Percentiles rank a stretch among this genome's conserved stretches.
These are phyloP conservation scores for Botrytis porri DNA, from an alignment of 2,329 filamentous ascomycete species.

Conservation along the genomic window DNA sequence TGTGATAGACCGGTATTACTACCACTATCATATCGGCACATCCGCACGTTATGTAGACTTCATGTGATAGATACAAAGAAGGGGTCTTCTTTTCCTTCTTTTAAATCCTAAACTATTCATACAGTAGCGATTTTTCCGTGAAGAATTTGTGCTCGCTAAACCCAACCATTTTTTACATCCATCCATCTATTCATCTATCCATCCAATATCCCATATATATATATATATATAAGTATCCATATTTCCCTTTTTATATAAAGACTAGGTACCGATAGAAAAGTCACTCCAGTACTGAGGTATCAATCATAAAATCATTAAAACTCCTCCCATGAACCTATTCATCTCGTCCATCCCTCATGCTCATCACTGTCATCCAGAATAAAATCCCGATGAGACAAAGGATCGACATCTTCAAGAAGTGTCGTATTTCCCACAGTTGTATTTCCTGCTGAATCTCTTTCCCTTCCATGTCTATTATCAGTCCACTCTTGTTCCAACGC, in stretches of 20 bases:
- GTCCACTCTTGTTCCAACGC: constrained; percentile 9
- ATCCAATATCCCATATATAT: background rate
- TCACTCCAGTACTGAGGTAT: background rate
- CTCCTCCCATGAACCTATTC: background rate
- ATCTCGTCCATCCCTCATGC: constrained; percentile 6
- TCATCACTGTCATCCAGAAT: constrained; percentile 18
- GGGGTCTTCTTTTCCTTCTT: background rate
- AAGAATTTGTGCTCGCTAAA: background rate
- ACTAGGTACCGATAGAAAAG: background rate
- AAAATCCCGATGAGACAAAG: background rate
- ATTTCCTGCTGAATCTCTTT: background rate
- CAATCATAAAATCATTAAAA: constrained; percentile 13
- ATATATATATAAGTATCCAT: background rate
- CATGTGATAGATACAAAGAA: background rate
- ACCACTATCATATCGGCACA: background rate
- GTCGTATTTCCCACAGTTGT: background rate
- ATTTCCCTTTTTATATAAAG: background rate
- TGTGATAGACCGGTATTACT: background rate
- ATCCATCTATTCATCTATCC: background rate
- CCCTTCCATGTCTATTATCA: background rate
- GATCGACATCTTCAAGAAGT: background rate
- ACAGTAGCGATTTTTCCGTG: background rate
- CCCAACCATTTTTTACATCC: background rate
- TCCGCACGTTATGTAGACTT: background rate
- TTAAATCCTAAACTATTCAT: background rate